A percentile compares a stretch with the other conserved stretches of the same genome.
Evolutionary conservation across 2,329 filamentous ascomycete genomes (phyloP).

Genomic region (Trichoderma simmonsii): DNA sequence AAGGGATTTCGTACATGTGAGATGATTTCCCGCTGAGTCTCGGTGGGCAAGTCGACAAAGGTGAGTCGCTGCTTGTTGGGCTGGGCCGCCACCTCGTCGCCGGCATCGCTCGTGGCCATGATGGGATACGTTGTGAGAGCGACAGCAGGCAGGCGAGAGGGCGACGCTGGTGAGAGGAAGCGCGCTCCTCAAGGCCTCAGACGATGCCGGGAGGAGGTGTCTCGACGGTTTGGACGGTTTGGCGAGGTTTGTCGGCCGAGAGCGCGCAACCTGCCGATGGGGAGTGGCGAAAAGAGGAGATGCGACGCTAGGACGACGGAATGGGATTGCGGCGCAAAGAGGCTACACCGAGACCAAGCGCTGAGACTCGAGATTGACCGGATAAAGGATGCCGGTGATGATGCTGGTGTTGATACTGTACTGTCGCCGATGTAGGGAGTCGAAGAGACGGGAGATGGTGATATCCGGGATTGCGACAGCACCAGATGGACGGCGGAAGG

Average conservation of each 20-base stretch:
- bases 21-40: slow-evolving; percentile 49
- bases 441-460: background rate
- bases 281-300: background rate
- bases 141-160: slow-evolving; percentile 8
- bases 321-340: background rate
- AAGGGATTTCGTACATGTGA: slow-evolving; percentile 39
- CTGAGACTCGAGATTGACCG: background rate
- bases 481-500: background rate
- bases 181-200: background rate
- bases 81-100: slow-evolving; percentile 27
- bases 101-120: slow-evolving; percentile 37
- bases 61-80: slow-evolving; percentile 22
- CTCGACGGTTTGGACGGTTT: background rate
- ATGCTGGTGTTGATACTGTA: background rate
- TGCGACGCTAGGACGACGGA: background rate
- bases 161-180: slow-evolving; percentile 5
- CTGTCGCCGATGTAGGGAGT: background rate
- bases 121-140: slow-evolving; percentile 12
- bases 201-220: background rate
- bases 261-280: background rate
- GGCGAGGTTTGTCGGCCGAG: background rate
- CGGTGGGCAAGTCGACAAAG: slow-evolving; percentile 45
- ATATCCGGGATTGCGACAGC: background rate
- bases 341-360: background rate
- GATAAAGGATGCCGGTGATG: background rate